phyloP scores from a whole-genome alignment of 352 stramenopile species.

The Phytophthora sansomeana region DNA sequence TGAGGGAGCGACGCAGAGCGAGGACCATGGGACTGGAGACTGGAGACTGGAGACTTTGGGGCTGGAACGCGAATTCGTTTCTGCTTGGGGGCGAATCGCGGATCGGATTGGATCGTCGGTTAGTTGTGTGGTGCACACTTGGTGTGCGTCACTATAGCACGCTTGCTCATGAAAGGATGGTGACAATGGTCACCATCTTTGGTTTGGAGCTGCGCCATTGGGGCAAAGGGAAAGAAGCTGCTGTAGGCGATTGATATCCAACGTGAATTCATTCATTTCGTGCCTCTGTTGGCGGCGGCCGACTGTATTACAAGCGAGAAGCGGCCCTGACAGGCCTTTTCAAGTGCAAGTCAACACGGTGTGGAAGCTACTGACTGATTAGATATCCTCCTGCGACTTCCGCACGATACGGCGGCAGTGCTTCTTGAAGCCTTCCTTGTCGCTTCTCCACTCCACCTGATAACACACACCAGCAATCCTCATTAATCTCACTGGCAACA shows the following conservation, averaged over 20 bases:
- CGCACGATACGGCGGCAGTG: slow-evolving; percentile 90
- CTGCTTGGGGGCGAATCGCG: slow-evolving; percentile 29
- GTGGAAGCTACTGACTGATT: slow-evolving; percentile 36
- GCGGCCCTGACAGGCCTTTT: not conserved
- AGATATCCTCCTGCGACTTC: slow-evolving; percentile 95
- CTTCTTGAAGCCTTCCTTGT: slow-evolving; percentile 95
- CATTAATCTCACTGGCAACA: not conserved
- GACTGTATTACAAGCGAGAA: slow-evolving; percentile 37
- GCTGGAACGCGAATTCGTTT: slow-evolving; percentile 30
- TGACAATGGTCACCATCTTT: not conserved
- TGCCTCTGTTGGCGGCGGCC: slow-evolving; percentile 6
- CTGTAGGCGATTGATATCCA: slow-evolving; percentile 18
- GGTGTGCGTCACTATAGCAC: too few species aligned
- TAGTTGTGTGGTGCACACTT: not conserved
- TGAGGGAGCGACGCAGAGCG: slow-evolving; percentile 61
- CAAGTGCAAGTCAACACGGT: not conserved
- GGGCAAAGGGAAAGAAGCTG: not conserved
- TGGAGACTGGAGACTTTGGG: slow-evolving; percentile 42
- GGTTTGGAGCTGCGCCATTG: not conserved
- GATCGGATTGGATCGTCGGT: slow-evolving; percentile 22
- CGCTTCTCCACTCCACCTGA: slow-evolving; percentile 92
- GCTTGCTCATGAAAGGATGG: slow-evolving; percentile 13
- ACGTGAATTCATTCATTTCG: slow-evolving; percentile 31
- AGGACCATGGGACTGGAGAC: slow-evolving; percentile 53
- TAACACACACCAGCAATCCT: slow-evolving; percentile 13